Evolutionary conservation across 2,329 filamentous ascomycete species (phyloP), one percentile per base, ranked within the genome.

Genomic region (Metarhizium sp.): DNA sequence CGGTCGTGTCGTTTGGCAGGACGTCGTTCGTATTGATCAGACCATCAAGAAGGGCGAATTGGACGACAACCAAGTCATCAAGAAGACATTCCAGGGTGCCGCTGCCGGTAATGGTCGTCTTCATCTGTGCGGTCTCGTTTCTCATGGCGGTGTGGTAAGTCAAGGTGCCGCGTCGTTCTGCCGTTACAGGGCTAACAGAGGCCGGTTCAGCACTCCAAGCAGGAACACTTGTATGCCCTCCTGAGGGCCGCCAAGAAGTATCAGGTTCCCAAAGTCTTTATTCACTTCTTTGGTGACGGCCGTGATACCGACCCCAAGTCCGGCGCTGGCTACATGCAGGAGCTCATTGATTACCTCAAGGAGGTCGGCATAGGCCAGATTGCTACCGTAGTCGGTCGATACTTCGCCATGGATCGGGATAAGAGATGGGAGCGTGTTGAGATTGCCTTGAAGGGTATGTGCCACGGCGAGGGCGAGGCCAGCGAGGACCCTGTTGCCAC

Each of bases 341-440:
- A 92, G 70, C 80, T 99, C 40, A 73, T 96, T 58, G 84, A 88
- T 57, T 88, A 85, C 64, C 83, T 82, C 61, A 85, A 94, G 74
- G 90, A 97, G 72, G 81, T 95, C 62, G 92, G 90, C 48, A 74
- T 87, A 60, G 94, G 92, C 62, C 81, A 96, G 73, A 82, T 99
- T 61, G 92, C 90, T 36, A 96, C 94, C 42, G 82, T 97, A 50
- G 92, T 97, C 58, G 94, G 94, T 58, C 86, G 92, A 64, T 99
- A 97, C 85, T 99, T 89, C 73, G 90, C 91, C 74, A 99, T 99
- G 94, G 94, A 99, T 78, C 92, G 94, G 64, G 94, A 99, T 73
- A 97, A 97, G 90, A 85, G 94, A 71, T 99, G 94, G 94, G 94
- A 99, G 69, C 84, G 94, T 69, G 80, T 96, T 62, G 90, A 96